Evolutionary conservation across 116 monocot species (phyloP).

Genomic region (Trichopus zeylanicus): DNA sequence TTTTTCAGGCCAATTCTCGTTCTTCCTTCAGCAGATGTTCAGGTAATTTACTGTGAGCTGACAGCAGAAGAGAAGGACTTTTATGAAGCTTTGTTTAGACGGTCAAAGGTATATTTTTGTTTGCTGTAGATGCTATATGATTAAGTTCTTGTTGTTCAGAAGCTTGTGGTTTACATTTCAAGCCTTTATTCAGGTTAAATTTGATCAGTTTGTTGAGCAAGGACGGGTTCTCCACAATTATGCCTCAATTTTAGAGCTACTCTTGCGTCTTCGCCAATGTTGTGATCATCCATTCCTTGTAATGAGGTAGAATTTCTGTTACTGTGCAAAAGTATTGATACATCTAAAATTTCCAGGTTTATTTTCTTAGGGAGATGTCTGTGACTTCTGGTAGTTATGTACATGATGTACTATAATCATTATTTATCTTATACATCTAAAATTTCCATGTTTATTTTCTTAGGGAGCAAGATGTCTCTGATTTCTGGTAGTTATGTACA

Average conservation of each 20-base stretch:
- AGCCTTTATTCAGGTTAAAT: slow-evolving; percentile 61
- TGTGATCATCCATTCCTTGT: slow-evolving; percentile 98
- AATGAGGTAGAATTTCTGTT: slow-evolving; percentile 81
- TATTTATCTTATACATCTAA: too few species aligned
- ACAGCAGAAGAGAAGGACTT: slow-evolving; percentile 84
- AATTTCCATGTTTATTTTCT: too few species aligned
- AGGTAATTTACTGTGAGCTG: slow-evolving; percentile 77
- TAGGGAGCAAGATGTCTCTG: too few species aligned
- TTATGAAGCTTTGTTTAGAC: slow-evolving; percentile 88
- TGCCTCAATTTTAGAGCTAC: slow-evolving; percentile 95
- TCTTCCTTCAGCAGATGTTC: slow-evolving; percentile 70
- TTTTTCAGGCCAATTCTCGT: slow-evolving; percentile 74
- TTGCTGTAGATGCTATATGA: background rate
- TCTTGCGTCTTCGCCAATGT: slow-evolving; percentile 93
- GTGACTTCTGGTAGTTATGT: background rate
- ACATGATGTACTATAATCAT: too few species aligned
- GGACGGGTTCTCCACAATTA: slow-evolving; percentile 97
- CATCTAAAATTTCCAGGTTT: too few species aligned
- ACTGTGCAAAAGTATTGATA: background rate
- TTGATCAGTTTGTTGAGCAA: slow-evolving; percentile 95
- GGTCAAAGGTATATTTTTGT: slow-evolving; percentile 64
- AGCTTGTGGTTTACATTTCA: background rate
- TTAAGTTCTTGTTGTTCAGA: background rate
- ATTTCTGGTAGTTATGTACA: background rate
- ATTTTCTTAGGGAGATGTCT: too few species aligned